Conservation (phyloP, 2,329 filamentous ascomycete genomes). For the Cercospora beticola region DNA sequence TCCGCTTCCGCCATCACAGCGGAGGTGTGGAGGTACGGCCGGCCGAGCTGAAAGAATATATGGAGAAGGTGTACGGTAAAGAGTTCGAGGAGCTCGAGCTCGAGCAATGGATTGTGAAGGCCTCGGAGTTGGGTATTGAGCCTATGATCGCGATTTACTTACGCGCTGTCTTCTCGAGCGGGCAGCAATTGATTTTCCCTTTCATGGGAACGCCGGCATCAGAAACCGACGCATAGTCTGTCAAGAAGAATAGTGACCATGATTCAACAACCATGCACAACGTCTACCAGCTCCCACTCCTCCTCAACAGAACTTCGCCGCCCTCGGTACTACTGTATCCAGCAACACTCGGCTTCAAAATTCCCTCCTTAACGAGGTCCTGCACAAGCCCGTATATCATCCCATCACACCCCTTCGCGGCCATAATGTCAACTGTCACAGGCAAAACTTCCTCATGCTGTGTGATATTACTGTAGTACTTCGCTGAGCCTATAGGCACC, state of each 20-base stretch:
- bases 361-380: constrained; percentile 52
- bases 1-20: constrained; percentile 22
- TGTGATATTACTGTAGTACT: constrained; percentile 51
- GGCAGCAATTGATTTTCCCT: constrained; percentile 17
- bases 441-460: constrained; percentile 54
- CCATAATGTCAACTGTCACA: constrained; percentile 59
- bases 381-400: constrained; percentile 56
- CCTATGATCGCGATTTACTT: constrained; percentile 23
- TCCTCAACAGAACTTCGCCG: constrained; percentile 43
- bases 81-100: constrained; percentile 20
- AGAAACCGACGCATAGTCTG: not conserved
- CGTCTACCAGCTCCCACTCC: constrained; percentile 4
- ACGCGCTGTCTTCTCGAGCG: constrained; percentile 11
- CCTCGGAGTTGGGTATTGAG: constrained; percentile 18
- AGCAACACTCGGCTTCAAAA: constrained; percentile 48
- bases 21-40: constrained; percentile 17
- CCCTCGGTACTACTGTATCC: constrained; percentile 46
- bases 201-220: constrained; percentile 17
- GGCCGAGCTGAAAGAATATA: constrained; percentile 12
- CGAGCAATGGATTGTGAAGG: constrained; percentile 20
- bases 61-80: constrained; percentile 14
- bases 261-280: not conserved
- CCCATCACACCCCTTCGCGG: constrained; percentile 60
- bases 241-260: not conserved
- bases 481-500: constrained; percentile 44